Evolutionary conservation across 192 early-diverging fungal species (phyloP), one percentile per base, ranked within the genome.

Genomic region (Rhizophagus sp.): DNA sequence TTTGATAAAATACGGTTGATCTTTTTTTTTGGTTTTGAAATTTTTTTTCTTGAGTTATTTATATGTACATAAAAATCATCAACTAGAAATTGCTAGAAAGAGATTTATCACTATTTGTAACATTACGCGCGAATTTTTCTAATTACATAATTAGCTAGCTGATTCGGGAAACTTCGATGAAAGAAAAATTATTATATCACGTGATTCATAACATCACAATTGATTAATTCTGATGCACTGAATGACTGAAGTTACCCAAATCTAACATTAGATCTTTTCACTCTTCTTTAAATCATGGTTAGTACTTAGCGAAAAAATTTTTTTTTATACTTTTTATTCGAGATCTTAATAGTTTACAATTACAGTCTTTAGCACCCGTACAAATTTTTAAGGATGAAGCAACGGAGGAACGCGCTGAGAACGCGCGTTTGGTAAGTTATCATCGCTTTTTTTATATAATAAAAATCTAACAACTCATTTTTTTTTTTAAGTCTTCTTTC

Each of bases 371-470:
- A 73, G 87, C 90, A 39, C 95, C 97, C 75, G 94, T 96, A 72
- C 94, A 98, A 84, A 94, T 99, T 82, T 97, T 99, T 87, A 91
- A 95, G 76, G 95, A 98, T 82, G 92, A 96, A 78, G 96, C 97
- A 4, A 93, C 94, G 57, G 96, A 99, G 85, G 98, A 99, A 89
- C 90, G 95, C 70, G 98, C 97, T 27, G 98, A 99, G 83, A 97
- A 98, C 85, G 98, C 98, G 73, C 98, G 98, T 83, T 82, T 99
- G 90, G 96, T 97, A 91, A 83, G 84, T 62, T 44, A 15, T 24
- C 44, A 47, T 47, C 44, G 0, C 34, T 3, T 11, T 36, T 34
- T 73, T 71, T 36, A 61, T 24, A 61, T 49, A 10, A 25, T 81
- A 25, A 61, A 65, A 81, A 5, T 47, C 4, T 69, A 44, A 24